Conservation (phyloP, 225 moss, liverwort and hornwort genomes). For the Rhytidiadelphus loreus region DNA sequence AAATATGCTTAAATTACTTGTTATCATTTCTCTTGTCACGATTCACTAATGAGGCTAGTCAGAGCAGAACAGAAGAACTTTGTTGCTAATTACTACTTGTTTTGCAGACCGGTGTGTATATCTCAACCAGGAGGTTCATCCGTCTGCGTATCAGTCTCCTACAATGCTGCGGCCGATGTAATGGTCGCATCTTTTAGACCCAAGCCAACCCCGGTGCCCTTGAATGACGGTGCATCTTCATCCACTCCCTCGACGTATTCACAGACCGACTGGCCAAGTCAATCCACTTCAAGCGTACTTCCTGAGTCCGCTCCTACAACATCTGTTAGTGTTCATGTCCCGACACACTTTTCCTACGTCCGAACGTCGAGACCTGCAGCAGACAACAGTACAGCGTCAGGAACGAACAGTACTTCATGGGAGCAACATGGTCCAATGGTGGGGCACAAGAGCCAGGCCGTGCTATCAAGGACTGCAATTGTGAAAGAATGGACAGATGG, state of each 20-base stretch:
- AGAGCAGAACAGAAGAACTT: not conserved
- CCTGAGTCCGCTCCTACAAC: not conserved
- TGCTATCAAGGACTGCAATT: conserved; percentile 62
- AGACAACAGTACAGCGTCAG: not conserved
- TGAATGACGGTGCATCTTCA: conserved; percentile 29
- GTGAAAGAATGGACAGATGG: conserved; percentile 28
- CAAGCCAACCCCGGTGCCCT: conserved; percentile 20
- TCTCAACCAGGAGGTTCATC: conserved; percentile 45
- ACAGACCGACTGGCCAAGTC: conserved; percentile 29
- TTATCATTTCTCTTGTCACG: not conserved
- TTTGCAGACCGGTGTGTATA: conserved; percentile 48
- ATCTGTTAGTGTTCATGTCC: conserved; percentile 20
- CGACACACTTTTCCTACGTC: conserved; percentile 52
- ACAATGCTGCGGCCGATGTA: conserved; percentile 26
- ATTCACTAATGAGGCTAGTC: not conserved
- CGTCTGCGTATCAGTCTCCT: conserved; percentile 59
- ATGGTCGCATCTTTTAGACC: conserved; percentile 69
- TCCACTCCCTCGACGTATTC: conserved; percentile 13
- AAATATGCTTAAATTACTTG: not conserved
- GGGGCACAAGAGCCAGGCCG: conserved; percentile 57
- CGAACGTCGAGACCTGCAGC: conserved; percentile 6
- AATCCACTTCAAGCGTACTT: conserved; percentile 6
- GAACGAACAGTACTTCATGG: conserved; percentile 10
- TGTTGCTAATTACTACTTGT: not conserved
- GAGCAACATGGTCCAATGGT: conserved; percentile 55